Evolutionary conservation across 2,329 filamentous ascomycete species (phyloP), one percentile per base, ranked within the genome.

Genomic region (Orbilia ellipsospora): DNA sequence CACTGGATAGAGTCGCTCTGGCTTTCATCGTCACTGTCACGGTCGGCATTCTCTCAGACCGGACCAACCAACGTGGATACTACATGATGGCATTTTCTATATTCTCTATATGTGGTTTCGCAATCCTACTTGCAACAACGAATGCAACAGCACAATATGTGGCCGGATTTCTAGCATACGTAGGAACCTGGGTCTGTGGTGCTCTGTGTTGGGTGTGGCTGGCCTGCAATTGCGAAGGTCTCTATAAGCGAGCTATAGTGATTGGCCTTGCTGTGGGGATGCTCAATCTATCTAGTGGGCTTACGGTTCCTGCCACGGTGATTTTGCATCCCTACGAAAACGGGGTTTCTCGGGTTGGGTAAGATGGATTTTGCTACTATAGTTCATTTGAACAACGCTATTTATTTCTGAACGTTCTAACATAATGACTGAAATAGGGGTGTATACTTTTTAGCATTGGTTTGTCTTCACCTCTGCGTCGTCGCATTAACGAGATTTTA

Each of bases 241-340:
- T 69, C 8, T 69, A 42, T 23, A 69, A 69, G 23, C 56, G 65
- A 13, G 65, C 56, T 16, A 69, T 69, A 15, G 44, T 69, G 20
- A 69, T 69, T 31, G 65, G 65, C 36, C n/a, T 69, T 12, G 61
- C 31, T 4, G 65, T 69, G 7, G 65, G 65, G 7, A 40, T 20
- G 16, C 40, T 56, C 0, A 69, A 69, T 50, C 26, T 69, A 15
- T 55, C 61, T 10, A 48, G 65, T 6, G 65, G 65, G 20, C 28
- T 69, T 10, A 69, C 65, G 5, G 44, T 69, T 2, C 65, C 65
- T 16, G 44, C 48, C 1, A 42, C 50, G 12, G 40, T 69, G n/a
- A 69, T 40, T 1, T 48, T 61, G 36, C 15, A 36, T 36, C 31
- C 31, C 31, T 36, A 7, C 5, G 31, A 36, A 2, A 36, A 36